Evolutionary conservation across 768 basidiomycete species (phyloP), one percentile per base, ranked within the genome.

Genomic region (Termitomyces sp.): DNA sequence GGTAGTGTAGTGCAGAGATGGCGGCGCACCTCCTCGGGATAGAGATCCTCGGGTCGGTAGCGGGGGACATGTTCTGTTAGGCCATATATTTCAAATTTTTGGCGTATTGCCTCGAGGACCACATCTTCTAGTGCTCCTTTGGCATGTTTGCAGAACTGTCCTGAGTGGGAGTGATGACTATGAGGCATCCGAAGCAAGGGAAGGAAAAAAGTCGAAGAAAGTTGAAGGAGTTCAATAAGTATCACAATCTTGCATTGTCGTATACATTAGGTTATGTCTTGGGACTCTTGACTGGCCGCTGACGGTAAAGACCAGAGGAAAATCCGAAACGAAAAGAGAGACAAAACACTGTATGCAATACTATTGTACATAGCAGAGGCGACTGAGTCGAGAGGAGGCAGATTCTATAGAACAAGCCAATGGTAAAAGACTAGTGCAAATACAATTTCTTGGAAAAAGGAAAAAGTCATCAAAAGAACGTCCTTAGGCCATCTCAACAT

Each of bases 11-110:
- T 14, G 20, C 14, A 20, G 44, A 7, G 46, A 45, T 49, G 51
- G 37, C 12, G 9, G 64, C 75, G 65, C 68, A 95, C 95, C 85
- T 99, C 97, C 77, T 98, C 97, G 20, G 96, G 95, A 71, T 97
- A 98, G 30, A 98, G 76, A 69, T 99, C 95, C 34, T 80, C 70
- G 2, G 65, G 57, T 57, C 93, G 81, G 73, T 95, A 96, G 27
- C 96, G 85, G 27, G 97, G 96, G 52, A 89, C 89, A 71, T 98
- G 97, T 74, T 98, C 97, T 4, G 88, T 91, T 58, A 98, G 76
- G 1, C 95, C 94, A 68, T 87, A 98, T 0, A 89, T 77, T 58
- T 82, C 75, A 69, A 98, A 98, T 0, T 86, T 83, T 69, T 89
- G 83, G 7, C 74, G 69, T 56, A 96, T 88, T 36, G 96, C 95